Evolutionary conservation across 2,329 filamentous ascomycete species (phyloP).

Genomic region (Beauveria sp.): DNA sequence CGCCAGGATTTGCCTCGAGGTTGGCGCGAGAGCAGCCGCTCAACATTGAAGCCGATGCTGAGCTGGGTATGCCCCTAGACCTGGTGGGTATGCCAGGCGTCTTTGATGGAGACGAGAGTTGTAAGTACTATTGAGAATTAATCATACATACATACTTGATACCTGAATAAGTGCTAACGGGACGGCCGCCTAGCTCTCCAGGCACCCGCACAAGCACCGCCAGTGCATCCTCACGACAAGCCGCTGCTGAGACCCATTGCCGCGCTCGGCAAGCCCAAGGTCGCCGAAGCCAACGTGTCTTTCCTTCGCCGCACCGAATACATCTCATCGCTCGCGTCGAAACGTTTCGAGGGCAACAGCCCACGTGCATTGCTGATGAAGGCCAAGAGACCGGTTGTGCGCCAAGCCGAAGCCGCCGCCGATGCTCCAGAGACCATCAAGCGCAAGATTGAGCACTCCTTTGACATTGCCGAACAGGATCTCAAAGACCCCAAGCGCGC

Average conservation of each 20-base stretch:
- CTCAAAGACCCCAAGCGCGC: conserved; percentile 47
- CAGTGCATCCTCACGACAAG: conserved; percentile 76
- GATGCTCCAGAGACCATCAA: conserved; percentile 60
- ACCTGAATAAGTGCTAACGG: conserved; percentile 13
- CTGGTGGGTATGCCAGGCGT: conserved; percentile 90
- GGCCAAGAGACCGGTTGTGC: conserved; percentile 27
- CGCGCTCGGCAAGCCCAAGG: conserved; percentile 75
- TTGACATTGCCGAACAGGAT: conserved; percentile 45
- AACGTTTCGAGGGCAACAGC: conserved; percentile 40
- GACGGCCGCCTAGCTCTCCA: conserved; percentile 59
- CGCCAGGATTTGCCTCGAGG: conserved; percentile 80
- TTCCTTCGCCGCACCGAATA: conserved; percentile 96
- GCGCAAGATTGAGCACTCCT: conserved; percentile 58
- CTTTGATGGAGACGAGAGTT: conserved; percentile 90
- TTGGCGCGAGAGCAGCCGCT: conserved; percentile 85
- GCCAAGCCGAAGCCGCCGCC: conserved; percentile 51
- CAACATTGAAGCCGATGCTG: conserved; percentile 95
- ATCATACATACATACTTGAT: background rate
- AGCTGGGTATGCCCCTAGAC: conserved; percentile 95
- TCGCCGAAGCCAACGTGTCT: conserved; percentile 70
- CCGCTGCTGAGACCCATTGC: conserved; percentile 76
- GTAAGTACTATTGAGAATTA: conserved; percentile 41
- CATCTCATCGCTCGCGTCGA: conserved; percentile 58
- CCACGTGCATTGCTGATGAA: conserved; percentile 29
- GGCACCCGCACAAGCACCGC: conserved; percentile 61